Percentiles rank a stretch among this genome's conserved stretches.
Evolutionary conservation across 2,329 filamentous ascomycete species (phyloP).

Genomic region (Neofusicoccum sp.): DNA sequence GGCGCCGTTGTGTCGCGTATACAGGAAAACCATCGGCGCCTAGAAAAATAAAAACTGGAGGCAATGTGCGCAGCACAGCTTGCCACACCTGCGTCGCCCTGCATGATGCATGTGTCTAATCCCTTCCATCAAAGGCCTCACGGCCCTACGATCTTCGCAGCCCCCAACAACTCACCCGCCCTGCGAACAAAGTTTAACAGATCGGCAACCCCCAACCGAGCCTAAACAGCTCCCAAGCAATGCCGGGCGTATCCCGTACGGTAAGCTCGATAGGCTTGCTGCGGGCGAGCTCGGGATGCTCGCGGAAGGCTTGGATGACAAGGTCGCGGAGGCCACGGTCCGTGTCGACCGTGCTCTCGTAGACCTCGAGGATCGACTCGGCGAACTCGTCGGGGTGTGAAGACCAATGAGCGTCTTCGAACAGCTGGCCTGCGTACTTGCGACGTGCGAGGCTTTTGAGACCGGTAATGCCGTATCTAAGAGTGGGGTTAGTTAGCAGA

Average conservation of each 20-base stretch:
- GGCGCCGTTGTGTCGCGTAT: conserved; percentile 3
- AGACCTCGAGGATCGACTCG: conserved; percentile 49
- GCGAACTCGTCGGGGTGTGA: conserved; percentile 42
- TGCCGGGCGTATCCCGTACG: conserved; percentile 45
- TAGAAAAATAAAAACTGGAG: not conserved
- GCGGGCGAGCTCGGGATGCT: conserved; percentile 44
- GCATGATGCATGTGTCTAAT: conserved; percentile 2
- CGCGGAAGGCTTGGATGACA: conserved; percentile 48
- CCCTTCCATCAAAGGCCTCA: not conserved
- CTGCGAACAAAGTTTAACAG: conserved; percentile 17
- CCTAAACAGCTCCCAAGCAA: conserved; percentile 50
- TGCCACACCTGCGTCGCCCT: not conserved
- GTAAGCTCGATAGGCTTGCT: conserved; percentile 46
- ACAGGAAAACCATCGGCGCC: not conserved
- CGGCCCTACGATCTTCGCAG: not conserved
- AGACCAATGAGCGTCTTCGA: conserved; percentile 39
- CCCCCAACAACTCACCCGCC: not conserved
- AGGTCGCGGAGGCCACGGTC: conserved; percentile 50
- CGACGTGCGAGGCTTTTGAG: conserved; percentile 46
- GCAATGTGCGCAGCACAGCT: not conserved
- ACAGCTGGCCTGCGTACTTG: conserved; percentile 47
- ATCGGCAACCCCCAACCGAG: conserved; percentile 47
- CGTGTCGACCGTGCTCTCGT: conserved; percentile 49
- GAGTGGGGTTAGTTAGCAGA: not conserved
- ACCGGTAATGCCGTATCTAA: conserved; percentile 47